Base-by-base conservation (phyloP, 306 rosid genomes). In the Fagus crenata region DNA sequence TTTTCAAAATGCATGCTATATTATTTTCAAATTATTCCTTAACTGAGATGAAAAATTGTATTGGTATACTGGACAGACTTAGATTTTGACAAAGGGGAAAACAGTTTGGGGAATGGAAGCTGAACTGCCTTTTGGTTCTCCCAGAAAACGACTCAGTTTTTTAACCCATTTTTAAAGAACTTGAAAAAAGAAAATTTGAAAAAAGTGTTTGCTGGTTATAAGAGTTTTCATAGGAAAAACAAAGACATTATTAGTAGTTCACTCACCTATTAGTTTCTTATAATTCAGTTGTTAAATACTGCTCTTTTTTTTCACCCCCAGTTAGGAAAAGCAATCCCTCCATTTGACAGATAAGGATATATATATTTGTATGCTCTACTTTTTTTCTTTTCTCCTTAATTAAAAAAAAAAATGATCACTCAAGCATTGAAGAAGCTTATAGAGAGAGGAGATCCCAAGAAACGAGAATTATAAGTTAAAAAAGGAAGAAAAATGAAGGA, bases 1-100 rank as follows among this genome's bases (percentile, higher is more conserved):
- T 40, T 68, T 68, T 58, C 41, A 33, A 75, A 43, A 15, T 61
- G 59, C 32, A 6, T 43, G 72, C 71, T 56, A 5, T 53, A 41
- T 53, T 43, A 32, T 55, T 55, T 65, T 12, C 49, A 14, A 2
- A 33, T 76, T 65, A 40, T 53, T 65, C 12, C 14, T 36, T 5
- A n/a, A 64, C 39, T 22, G 56, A 22, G 9, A 3, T 63, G 69
- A 53, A 53, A 8, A 31, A 4, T 53, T 53, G 49, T 33, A 53
- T 76, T 67, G 22, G 22, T 35, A 7, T 32, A 53, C 28, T 35
- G 35, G 17, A 17, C 36, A 2, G 40, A 18, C 49, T 33, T 49
- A 2, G 51, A 7, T 22, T 5, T 35, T 75, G 33, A 35, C 36
- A 32, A 61, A 46, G 51, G 51, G 14, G 3, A 46, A 46, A 46